Evolutionary conservation across 495 filamentous ascomycete species (phyloP), one percentile per base, ranked within the genome.

Genomic region (Elasticomyces elasticus): DNA sequence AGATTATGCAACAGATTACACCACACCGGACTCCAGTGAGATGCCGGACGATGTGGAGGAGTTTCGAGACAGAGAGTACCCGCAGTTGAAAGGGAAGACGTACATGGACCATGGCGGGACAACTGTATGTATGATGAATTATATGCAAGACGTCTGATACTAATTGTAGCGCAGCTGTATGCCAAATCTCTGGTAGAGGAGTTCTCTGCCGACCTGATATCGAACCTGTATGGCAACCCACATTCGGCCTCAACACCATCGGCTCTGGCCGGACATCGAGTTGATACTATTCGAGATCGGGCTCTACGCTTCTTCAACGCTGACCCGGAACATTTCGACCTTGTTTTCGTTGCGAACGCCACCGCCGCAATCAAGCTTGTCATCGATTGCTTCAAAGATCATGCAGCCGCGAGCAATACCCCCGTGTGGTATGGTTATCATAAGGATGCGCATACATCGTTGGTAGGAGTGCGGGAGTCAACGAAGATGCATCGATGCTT

Each of bases 51-150:
- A 52, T 37, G 46, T 67, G 15, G 69, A 72, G 27, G 50, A 51
- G 13, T 64, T 72, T 27, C 55, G 71, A 47, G 64, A 67, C 41
- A 51, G 53, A 4, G 71, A 76, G 58, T 76, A 74, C 58, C 71
- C 71, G 2, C 65, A 68, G 57, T 62, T 76, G 27, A 62, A 65
- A 52, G 68, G 73, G 69, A 62, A 58, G 60, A 71, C 68, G 1
- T 89, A 89, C 66, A 79, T 89, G 25, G 85, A 89, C 61, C 84
- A 89, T 71, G 79, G 78, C 23, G 85, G 85, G 17, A 77, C 84
- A n/a, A 86, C 85, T 2, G 64, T 66, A 45, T 47, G 62, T 55
- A 27, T 4, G 28, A 31, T 15, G 26, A 20, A 12, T 42, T 26
- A 43, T 22, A 25, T 40, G 48, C 24, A 17, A 15, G 7, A 1